Evolutionary conservation across 2,329 filamentous ascomycete genomes (phyloP).

Genomic region (Beauveria medogensis): DNA sequence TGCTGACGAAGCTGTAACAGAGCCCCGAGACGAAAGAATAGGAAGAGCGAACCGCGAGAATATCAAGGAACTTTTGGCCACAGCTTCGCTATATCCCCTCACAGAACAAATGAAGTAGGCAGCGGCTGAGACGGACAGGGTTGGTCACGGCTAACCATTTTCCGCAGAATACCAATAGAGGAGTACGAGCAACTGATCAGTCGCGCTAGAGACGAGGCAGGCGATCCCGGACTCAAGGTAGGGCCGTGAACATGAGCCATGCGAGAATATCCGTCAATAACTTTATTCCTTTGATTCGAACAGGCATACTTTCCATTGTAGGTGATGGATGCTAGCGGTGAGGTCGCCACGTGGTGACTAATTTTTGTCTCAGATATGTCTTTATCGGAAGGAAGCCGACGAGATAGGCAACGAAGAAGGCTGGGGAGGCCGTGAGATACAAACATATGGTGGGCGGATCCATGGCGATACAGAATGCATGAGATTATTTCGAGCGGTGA

Average conservation of each 20-base stretch:
- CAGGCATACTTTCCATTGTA: slow-evolving; percentile 56
- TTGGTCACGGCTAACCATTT: slow-evolving; percentile 10
- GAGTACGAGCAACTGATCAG: slow-evolving; percentile 50
- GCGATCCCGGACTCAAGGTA: slow-evolving; percentile 48
- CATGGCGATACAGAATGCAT: not conserved
- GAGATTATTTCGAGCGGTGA: not conserved
- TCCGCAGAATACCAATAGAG: slow-evolving; percentile 44
- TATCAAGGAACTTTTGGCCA: slow-evolving; percentile 44
- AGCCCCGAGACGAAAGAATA: slow-evolving; percentile 42
- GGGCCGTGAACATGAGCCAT: not conserved
- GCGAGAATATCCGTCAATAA: not conserved
- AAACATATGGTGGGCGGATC: not conserved
- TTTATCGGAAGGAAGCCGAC: slow-evolving; percentile 52
- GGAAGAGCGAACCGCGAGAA: slow-evolving; percentile 47
- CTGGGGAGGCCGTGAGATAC: not conserved
- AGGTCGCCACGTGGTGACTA: not conserved
- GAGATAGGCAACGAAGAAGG: not conserved
- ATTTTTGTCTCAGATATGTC: slow-evolving; percentile 40
- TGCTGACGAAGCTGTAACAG: slow-evolving; percentile 24
- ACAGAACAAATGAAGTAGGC: slow-evolving; percentile 40
- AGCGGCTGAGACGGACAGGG: not conserved
- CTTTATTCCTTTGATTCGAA: not conserved
- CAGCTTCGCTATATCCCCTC: slow-evolving; percentile 49
- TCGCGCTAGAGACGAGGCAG: slow-evolving; percentile 46
- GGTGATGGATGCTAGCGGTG: slow-evolving; percentile 22